A percentile compares a stretch with the other conserved stretches of the same genome.
Evolutionary conservation across 2,329 filamentous ascomycete species (phyloP).

Genomic region (Trichophaea hybrida): DNA sequence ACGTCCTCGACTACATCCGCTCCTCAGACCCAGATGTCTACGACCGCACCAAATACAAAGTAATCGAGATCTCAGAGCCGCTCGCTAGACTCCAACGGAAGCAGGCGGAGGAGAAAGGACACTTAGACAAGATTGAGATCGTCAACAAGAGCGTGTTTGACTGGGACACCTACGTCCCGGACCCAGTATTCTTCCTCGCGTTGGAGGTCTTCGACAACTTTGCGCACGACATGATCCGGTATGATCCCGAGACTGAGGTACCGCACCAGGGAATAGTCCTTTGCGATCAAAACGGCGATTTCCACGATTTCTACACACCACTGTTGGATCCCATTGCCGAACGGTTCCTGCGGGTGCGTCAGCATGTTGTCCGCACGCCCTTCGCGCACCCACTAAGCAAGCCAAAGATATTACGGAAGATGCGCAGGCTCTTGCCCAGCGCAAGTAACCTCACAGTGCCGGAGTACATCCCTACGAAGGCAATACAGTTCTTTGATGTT

Average conservation of each 20-base stretch:
- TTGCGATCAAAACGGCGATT: slow-evolving; percentile 71
- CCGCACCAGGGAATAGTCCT: slow-evolving; percentile 81
- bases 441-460: slow-evolving; percentile 62
- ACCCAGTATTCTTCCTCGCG: slow-evolving; percentile 91
- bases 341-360: slow-evolving; percentile 70
- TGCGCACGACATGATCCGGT: slow-evolving; percentile 83
- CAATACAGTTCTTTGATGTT: slow-evolving; percentile 96
- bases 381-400: slow-evolving; percentile 48
- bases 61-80: slow-evolving; percentile 84
- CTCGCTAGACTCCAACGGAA: slow-evolving; percentile 68
- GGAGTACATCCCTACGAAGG: slow-evolving; percentile 84
- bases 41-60: slow-evolving; percentile 78
- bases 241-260: slow-evolving; percentile 64
- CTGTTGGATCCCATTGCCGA: slow-evolving; percentile 67
- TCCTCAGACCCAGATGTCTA: slow-evolving; percentile 83
- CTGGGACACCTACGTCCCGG: slow-evolving; percentile 76
- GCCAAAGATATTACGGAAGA: slow-evolving; percentile 17
- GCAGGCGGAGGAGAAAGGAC: slow-evolving; percentile 53
- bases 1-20: slow-evolving; percentile 92
- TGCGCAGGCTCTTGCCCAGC: slow-evolving; percentile 43
- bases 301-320: slow-evolving; percentile 83
- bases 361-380: slow-evolving; percentile 40
- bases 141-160: slow-evolving; percentile 92
- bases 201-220: slow-evolving; percentile 99
- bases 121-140: slow-evolving; percentile 77